Conservation (phyloP, 2,329 filamentous ascomycete genomes). For the Conoideocrella luteorostrata region DNA sequence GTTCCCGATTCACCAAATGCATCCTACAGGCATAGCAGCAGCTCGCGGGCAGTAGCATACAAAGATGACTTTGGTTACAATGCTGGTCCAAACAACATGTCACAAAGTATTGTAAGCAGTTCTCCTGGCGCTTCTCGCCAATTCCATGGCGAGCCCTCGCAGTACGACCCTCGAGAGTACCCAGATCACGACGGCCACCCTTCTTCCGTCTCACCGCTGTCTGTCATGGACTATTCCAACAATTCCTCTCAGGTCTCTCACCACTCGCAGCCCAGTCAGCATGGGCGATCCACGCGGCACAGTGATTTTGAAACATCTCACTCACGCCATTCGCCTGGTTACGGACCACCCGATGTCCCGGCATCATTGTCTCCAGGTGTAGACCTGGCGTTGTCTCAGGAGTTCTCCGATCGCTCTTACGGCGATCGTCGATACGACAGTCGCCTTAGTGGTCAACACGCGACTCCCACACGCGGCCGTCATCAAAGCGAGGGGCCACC, state of each 20-base stretch:
- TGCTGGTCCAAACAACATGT: conserved; percentile 34
- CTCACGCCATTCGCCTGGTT: conserved; percentile 26
- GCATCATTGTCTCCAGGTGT: conserved; percentile 55
- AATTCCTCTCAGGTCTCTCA: conserved; percentile 21
- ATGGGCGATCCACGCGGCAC: conserved; percentile 23
- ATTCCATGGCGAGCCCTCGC: conserved; percentile 17
- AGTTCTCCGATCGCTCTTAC: conserved; percentile 47
- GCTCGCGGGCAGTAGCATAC: conserved; percentile 15
- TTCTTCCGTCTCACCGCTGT: conserved; percentile 23
- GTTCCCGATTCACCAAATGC: conserved; percentile 47
- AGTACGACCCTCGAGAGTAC: conserved; percentile 16
- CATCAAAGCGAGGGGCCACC: conserved; percentile 25
- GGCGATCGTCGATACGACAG: conserved; percentile 21
- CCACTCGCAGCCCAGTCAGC: conserved; percentile 22
- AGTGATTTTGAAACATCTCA: conserved; percentile 31
- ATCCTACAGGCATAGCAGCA: conserved; percentile 18
- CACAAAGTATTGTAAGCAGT: conserved; percentile 36
- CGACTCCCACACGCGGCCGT: conserved; percentile 36
- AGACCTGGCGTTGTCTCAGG: conserved; percentile 48
- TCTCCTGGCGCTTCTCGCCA: conserved; percentile 24
- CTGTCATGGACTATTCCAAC: conserved; percentile 29
- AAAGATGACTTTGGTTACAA: conserved; percentile 35
- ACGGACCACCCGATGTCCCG: conserved; percentile 43
- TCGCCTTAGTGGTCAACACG: conserved; percentile 36
- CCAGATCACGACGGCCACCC: conserved; percentile 14